These are phyloP conservation scores for Magnolia changhungtana DNA, from an alignment of 164 flowering plant genomes.

Conservation along the genomic window DNA sequence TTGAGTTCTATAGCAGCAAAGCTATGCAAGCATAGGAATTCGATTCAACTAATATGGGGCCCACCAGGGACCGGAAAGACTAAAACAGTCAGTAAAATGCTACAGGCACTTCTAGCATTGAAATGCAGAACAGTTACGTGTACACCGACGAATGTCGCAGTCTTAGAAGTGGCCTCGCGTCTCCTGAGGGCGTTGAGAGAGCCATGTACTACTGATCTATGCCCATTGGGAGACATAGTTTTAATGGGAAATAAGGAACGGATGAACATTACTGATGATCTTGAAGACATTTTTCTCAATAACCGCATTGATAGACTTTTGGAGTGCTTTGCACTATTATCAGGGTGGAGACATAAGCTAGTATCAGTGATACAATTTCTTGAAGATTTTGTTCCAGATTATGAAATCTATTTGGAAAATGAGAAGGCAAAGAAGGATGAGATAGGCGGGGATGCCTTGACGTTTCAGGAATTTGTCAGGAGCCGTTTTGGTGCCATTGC, in stretches of 20 bases:
- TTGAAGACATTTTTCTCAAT: conserved; percentile 54
- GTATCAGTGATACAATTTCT: conserved; percentile 42
- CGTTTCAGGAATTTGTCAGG: not conserved
- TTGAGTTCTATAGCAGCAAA: conserved; percentile 23
- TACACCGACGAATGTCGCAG: conserved; percentile 73
- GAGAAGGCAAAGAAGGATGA: conserved; percentile 9
- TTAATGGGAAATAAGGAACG: conserved; percentile 61
- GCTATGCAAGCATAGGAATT: conserved; percentile 31
- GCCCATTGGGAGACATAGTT: conserved; percentile 56
- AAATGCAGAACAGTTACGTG: conserved; percentile 48
- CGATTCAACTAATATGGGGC: conserved; percentile 69
- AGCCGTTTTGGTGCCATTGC: not conserved
- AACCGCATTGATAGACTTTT: conserved; percentile 37
- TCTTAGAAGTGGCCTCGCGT: conserved; percentile 57
- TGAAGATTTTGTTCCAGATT: conserved; percentile 38
- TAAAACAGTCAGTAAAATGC: conserved; percentile 46
- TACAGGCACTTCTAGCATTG: conserved; percentile 32
- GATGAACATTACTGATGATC: conserved; percentile 33
- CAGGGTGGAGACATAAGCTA: conserved; percentile 48
- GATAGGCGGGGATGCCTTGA: not conserved
- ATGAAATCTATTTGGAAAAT: conserved; percentile 36
- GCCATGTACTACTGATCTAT: not conserved
- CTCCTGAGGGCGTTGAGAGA: conserved; percentile 35
- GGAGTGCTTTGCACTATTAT: conserved; percentile 37
- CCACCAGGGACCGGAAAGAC: conserved; percentile 92